Evolutionary conservation across 2,329 filamentous ascomycete species (phyloP).

Genomic region (Lachnellula hyalina): DNA sequence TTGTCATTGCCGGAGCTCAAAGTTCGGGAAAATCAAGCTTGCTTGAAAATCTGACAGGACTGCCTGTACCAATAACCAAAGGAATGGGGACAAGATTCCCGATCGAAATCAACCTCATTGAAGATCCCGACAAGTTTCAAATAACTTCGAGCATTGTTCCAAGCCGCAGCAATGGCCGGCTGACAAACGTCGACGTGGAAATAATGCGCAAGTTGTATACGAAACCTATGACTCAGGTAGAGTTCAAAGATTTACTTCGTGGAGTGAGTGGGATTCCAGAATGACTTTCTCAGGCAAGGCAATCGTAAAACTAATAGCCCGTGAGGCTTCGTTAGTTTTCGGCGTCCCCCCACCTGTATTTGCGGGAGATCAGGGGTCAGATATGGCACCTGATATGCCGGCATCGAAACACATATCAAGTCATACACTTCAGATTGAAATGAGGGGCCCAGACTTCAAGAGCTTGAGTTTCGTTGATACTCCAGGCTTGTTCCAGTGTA

Average conservation of each 20-base stretch:
- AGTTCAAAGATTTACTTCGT: constrained; percentile 4
- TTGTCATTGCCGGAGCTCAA: constrained; percentile 5
- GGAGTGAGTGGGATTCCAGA: background rate
- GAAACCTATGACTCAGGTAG: background rate
- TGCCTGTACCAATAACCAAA: constrained; percentile 3
- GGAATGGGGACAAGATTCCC: constrained; percentile 4
- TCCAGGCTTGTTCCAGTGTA: constrained; percentile 2
- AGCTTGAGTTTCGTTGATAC: constrained; percentile 6
- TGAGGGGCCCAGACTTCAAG: constrained; percentile 5
- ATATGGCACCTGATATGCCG: background rate
- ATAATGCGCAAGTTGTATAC: background rate
- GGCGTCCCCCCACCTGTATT: constrained; percentile 2
- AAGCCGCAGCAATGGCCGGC: background rate
- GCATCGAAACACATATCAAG: constrained; percentile 1
- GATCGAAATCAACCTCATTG: constrained; percentile 6
- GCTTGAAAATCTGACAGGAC: constrained; percentile 5
- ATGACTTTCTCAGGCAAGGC: background rate
- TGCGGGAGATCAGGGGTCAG: background rate
- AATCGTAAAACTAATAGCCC: background rate
- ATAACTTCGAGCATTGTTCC: constrained; percentile 3
- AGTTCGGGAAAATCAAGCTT: constrained; percentile 5
- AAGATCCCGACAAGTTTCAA: constrained; percentile 3
- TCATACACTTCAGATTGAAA: constrained; percentile 2
- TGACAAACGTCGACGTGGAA: background rate
- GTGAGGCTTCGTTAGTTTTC: constrained; percentile 1